Conservation (phyloP, 2,329 filamentous ascomycete genomes). For the Aurifilum marmelostoma region DNA sequence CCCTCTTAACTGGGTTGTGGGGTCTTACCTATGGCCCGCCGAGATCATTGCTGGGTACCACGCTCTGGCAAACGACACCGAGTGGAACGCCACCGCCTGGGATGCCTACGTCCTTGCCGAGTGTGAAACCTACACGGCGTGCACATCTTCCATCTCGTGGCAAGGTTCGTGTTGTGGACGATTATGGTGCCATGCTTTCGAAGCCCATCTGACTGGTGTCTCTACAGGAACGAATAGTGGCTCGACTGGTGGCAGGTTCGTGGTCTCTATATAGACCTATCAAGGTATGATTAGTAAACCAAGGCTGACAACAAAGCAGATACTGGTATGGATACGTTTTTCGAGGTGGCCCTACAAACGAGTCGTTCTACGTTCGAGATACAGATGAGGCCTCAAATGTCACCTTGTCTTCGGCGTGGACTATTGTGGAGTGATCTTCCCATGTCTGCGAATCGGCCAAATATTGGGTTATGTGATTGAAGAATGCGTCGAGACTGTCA, state of each 20-base stretch:
- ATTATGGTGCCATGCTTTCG: neutral
- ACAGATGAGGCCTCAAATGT: conserved; percentile 8
- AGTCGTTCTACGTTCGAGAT: conserved; percentile 23
- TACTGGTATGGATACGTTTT: conserved; percentile 29
- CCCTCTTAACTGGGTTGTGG: conserved; percentile 25
- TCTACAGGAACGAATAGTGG: conserved; percentile 23
- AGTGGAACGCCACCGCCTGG: conserved; percentile 22
- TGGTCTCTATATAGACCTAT: neutral
- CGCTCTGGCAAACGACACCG: conserved; percentile 3
- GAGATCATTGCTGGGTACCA: conserved; percentile 28
- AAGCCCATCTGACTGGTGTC: neutral
- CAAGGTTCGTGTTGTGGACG: conserved; percentile 16
- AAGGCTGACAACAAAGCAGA: conserved; percentile 4
- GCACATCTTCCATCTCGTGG: conserved; percentile 23
- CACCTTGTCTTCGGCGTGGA: conserved; percentile 19
- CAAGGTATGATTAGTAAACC: too few species aligned
- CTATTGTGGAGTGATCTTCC: conserved; percentile 16
- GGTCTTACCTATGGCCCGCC: conserved; percentile 19
- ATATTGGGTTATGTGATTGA: too few species aligned
- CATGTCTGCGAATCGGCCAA: too few species aligned
- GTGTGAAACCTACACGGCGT: conserved; percentile 21
- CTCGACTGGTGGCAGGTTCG: conserved; percentile 20
- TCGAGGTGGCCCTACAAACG: conserved; percentile 21
- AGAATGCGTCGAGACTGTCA: neutral
- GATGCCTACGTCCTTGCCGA: conserved; percentile 18